Base-by-base conservation (phyloP, 1,284 basidiomycete species). In the Phlebopus sp. region DNA sequence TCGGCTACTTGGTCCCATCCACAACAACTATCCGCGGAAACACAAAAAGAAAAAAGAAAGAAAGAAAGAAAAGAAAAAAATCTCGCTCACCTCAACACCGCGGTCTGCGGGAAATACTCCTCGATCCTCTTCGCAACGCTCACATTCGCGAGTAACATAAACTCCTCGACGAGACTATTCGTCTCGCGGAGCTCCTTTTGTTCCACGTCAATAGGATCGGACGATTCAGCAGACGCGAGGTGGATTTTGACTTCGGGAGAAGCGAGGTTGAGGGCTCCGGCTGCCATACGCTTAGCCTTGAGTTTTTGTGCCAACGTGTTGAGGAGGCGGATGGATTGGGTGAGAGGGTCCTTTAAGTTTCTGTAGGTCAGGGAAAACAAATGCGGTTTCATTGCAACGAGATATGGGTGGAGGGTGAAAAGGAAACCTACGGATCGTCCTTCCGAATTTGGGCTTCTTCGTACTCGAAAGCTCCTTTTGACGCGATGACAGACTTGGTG, bases 161-260 rank as follows among this genome's bases (percentile, higher is more conserved):
- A 99, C 69, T 99, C 97, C 66, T 99, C 97, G 2, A 99, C 97
- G 9, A 99, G 73, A 55, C 90, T 94, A 66, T 99, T 99, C 10
- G 97, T 99, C 71, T 99, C 95, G 30, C 81, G 73, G 62, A 91
- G 68, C 61, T 94, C 87, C 68, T 99, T 99, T 66, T 97, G 94
- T 70, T 98, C 95, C 4, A 99, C 95, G 57, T 98, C 96, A 54
- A 98, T 92, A 0, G 97, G 97, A 47, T 94, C 96, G 0, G 91
- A 89, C 1, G 89, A 90, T 67, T 99, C 97, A 3, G 92, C 75
- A 53, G 86, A 93, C 63, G 97, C 92, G 25, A 99, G 77, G 57
- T 98, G 87, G 53, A 99, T 94, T 68, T 96, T 97, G 65, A 99
- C 91, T 74, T 99, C 96, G 0, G 97, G 96, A 0, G 94, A 97